phyloP scores from a whole-genome alignment of 2,329 filamentous ascomycete species.

The Colletotrichum ledebouriae region DNA sequence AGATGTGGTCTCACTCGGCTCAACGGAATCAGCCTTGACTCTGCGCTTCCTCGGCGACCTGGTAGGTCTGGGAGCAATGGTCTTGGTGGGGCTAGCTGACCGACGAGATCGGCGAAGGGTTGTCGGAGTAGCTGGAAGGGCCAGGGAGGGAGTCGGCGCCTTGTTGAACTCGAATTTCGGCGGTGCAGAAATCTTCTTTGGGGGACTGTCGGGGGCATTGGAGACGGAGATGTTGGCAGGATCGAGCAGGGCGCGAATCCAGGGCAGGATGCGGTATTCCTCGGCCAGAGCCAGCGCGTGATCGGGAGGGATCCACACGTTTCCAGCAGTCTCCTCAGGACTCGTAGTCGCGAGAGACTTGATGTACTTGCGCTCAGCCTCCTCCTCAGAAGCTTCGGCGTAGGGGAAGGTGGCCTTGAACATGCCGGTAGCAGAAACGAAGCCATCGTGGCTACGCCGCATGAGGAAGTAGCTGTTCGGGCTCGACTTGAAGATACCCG shows the following conservation, averaged over 20 bases:
- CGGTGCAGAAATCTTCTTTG: constrained; percentile 83
- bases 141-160: constrained; percentile 55
- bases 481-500: constrained; percentile 90
- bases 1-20: constrained; percentile 44
- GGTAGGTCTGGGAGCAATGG: constrained; percentile 46
- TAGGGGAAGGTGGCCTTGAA: constrained; percentile 92
- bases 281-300: constrained; percentile 85
- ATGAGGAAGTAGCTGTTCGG: constrained; percentile 98
- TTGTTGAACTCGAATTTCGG: constrained; percentile 78
- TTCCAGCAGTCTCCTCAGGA: constrained; percentile 92
- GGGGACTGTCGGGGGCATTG: constrained; percentile 73
- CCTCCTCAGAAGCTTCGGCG: constrained; percentile 79
- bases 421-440: constrained; percentile 89
- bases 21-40: constrained; percentile 57
- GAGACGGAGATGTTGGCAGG: constrained; percentile 78
- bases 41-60: constrained; percentile 69
- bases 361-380: constrained; percentile 83
- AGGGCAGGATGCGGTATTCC: constrained; percentile 87
- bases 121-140: constrained; percentile 62
- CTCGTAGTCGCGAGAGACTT: constrained; percentile 87
- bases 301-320: constrained; percentile 92
- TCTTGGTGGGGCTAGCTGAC: constrained; percentile 70
- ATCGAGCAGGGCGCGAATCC: constrained; percentile 94
- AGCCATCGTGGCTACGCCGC: constrained; percentile 88
- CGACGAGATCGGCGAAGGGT: constrained; percentile 64